These are phyloP conservation scores for Umbelopsis sp. DNA, from an alignment of 192 early-diverging fungal genomes.

Conservation along the genomic window DNA sequence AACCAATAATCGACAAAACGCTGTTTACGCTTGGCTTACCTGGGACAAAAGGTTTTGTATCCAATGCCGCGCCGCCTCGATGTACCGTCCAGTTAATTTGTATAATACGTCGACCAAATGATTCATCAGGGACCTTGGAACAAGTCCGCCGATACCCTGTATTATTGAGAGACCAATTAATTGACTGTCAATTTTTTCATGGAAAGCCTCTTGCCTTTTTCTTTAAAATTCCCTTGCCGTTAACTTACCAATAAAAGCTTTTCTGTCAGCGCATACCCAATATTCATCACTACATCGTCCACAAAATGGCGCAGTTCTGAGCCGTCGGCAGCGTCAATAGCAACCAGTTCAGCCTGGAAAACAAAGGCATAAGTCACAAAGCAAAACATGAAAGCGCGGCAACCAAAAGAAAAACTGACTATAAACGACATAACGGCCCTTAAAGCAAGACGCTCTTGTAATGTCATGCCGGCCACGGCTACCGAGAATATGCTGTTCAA, in stretches of 20 bases:
- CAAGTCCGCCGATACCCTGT: slow-evolving; percentile 54
- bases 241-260: slow-evolving; percentile 44
- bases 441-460: slow-evolving; percentile 57
- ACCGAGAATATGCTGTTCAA: slow-evolving; percentile 48
- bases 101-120: slow-evolving; percentile 58
- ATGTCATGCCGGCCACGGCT: slow-evolving; percentile 49
- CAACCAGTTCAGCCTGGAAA: slow-evolving; percentile 50
- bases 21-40: slow-evolving; percentile 25
- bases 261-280: slow-evolving; percentile 49
- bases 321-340: slow-evolving; percentile 40
- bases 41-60: slow-evolving; percentile 45
- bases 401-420: slow-evolving; percentile 31
- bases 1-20: neutral
- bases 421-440: slow-evolving; percentile 54
- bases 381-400: neutral
- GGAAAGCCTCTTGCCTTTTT: too few relatives aligned
- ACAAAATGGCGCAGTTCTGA: slow-evolving; percentile 42
- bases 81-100: slow-evolving; percentile 44
- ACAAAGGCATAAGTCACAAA: neutral
- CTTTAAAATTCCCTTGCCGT: neutral
- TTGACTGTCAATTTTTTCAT: neutral
- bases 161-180: neutral
- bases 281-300: slow-evolving; percentile 38
- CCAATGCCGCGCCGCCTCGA: slow-evolving; percentile 48
- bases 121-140: slow-evolving; percentile 53